These are phyloP conservation scores for Gamarada debralockiae DNA, from an alignment of 495 filamentous ascomycete genomes.

Conservation along the genomic window DNA sequence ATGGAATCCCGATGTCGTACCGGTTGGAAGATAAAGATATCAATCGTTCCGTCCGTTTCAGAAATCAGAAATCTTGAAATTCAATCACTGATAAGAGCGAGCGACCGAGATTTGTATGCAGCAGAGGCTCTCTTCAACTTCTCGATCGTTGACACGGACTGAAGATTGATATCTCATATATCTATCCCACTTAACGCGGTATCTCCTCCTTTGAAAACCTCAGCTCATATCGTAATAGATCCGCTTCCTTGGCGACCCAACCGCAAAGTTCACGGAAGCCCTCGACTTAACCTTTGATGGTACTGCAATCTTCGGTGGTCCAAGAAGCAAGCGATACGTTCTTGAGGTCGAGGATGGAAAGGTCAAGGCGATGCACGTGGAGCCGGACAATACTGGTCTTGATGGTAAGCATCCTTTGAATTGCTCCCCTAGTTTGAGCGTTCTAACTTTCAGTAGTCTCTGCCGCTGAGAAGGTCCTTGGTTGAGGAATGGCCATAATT, in stretches of 20 bases:
- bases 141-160: too few species aligned
- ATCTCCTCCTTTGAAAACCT: neutral
- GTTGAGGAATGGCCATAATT: slow-evolving; percentile 21
- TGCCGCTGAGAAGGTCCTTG: slow-evolving; percentile 69
- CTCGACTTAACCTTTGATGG: slow-evolving; percentile 84
- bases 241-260: slow-evolving; percentile 88
- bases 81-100: too few species aligned
- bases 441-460: slow-evolving; percentile 44
- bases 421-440: neutral
- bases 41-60: too few species aligned
- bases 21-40: too few species aligned
- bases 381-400: slow-evolving; percentile 91
- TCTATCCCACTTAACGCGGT: neutral
- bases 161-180: too few species aligned
- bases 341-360: slow-evolving; percentile 75
- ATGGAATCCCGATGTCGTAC: too few species aligned
- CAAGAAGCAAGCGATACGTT: slow-evolving; percentile 86
- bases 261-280: slow-evolving; percentile 76
- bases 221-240: slow-evolving; percentile 35
- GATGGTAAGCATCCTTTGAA: slow-evolving; percentile 50
- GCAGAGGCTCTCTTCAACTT: too few species aligned
- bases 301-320: slow-evolving; percentile 76
- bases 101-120: too few species aligned
- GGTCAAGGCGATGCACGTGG: slow-evolving; percentile 70
- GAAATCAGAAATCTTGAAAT: too few species aligned